phyloP scores from a whole-genome alignment of 768 basidiomycete genomes.

The Tricholoma sp. region DNA sequence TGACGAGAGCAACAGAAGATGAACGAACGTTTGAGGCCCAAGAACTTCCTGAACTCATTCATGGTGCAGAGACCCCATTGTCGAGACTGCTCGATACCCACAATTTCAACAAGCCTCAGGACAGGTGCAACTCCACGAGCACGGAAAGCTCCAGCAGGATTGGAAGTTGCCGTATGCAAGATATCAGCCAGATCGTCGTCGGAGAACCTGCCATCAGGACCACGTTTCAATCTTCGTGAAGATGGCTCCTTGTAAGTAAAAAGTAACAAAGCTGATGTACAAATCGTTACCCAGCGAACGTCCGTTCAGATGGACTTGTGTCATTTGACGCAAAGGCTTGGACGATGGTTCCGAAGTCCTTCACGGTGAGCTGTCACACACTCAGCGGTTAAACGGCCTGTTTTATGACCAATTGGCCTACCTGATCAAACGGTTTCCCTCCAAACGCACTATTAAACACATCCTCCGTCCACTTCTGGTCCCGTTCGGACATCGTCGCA shows the following conservation, averaged over 20 bases:
- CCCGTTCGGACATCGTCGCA: conserved; percentile 41
- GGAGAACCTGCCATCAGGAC: conserved; percentile 41
- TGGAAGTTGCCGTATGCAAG: conserved; percentile 40
- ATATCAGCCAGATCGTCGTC: conserved; percentile 48
- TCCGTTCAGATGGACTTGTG: conserved; percentile 30
- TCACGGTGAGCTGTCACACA: conserved; percentile 17
- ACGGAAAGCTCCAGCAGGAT: conserved; percentile 40
- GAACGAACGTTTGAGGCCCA: conserved; percentile 38
- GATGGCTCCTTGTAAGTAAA: not conserved
- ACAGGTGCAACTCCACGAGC: conserved; percentile 43
- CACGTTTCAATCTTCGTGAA: conserved; percentile 37
- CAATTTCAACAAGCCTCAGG: conserved; percentile 47
- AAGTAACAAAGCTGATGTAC: not conserved
- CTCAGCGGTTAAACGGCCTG: not conserved
- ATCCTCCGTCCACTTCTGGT: conserved; percentile 47
- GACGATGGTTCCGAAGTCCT: conserved; percentile 19
- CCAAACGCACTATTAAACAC: conserved; percentile 37
- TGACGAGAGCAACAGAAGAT: not conserved
- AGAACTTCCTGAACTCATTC: conserved; percentile 51
- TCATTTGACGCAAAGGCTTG: conserved; percentile 14
- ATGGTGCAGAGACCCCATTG: conserved; percentile 52
- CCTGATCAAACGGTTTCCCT: conserved; percentile 32
- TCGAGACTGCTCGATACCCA: conserved; percentile 51
- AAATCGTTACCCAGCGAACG: conserved; percentile 39
- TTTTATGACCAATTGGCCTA: conserved; percentile 7